A percentile compares a stretch with the other conserved stretches of the same genome.
These are phyloP conservation scores for Chrysoporthe deuterocubensis DNA, from an alignment of 2,329 filamentous ascomycete genomes.

Conservation along the genomic window DNA sequence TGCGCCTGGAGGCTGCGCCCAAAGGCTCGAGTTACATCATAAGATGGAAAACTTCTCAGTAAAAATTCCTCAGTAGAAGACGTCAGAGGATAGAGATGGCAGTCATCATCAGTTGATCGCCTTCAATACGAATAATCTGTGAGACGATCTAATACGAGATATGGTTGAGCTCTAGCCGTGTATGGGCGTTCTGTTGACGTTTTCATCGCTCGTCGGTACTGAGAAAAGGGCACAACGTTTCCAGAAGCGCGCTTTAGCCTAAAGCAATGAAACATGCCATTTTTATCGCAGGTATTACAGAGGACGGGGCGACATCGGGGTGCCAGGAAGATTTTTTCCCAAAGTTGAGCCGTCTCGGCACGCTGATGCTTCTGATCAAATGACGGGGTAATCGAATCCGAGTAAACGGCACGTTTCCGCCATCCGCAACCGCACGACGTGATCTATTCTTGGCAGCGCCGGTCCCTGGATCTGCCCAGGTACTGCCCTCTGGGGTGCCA, in stretches of 20 bases:
- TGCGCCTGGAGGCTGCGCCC: not conserved
- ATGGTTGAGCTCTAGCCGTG: not conserved
- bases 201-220: not conserved
- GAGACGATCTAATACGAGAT: not conserved
- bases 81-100: not conserved
- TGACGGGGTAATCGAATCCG: not conserved
- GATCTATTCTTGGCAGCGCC: conserved; percentile 2
- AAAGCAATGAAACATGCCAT: conserved; percentile 1
- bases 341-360: not conserved
- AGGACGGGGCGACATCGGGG: not conserved
- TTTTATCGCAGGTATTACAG: not conserved
- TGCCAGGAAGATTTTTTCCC: not conserved
- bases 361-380: not conserved
- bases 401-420: not conserved
- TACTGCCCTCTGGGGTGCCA: not conserved
- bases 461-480: not conserved
- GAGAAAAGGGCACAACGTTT: not conserved
- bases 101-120: not conserved
- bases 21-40: not conserved
- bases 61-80: not conserved
- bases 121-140: not conserved
- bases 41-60: not conserved
- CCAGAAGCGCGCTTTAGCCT: not conserved
- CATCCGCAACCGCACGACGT: not conserved
- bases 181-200: not conserved